A percentile compares a stretch with the other conserved stretches of the same genome.
Evolutionary conservation across 1,139 yeast genomes (phyloP).

Genomic region (Zhuliangozyma blackwelliae): DNA sequence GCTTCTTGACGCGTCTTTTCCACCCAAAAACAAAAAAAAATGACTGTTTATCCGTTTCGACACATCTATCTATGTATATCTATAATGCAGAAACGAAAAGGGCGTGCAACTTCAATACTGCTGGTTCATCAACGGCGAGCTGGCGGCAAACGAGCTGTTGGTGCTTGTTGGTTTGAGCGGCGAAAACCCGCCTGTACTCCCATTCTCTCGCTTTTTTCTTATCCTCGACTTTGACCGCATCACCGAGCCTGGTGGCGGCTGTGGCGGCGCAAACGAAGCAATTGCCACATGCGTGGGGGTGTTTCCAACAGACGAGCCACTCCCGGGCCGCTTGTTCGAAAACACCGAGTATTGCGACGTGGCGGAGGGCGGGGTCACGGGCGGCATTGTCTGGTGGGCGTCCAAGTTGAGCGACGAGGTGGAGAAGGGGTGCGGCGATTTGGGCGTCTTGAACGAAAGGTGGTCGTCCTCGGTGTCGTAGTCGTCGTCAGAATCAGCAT

Average conservation of each 20-base stretch:
- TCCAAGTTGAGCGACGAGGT: slow-evolving; percentile 23
- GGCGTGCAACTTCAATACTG: slow-evolving; percentile 4
- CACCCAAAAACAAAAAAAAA: too few species aligned
- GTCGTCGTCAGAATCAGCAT: slow-evolving; percentile 9
- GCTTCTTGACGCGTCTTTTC: too few species aligned
- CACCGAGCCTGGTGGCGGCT: slow-evolving; percentile 8
- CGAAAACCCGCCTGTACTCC: slow-evolving; percentile 5
- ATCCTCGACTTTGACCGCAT: slow-evolving; percentile 10
- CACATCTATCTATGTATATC: too few species aligned
- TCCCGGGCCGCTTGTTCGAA: slow-evolving; percentile 23
- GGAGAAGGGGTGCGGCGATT: slow-evolving; percentile 20
- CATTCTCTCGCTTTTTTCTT: slow-evolving; percentile 6
- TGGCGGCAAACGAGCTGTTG: slow-evolving; percentile 3
- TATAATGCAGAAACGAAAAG: too few species aligned
- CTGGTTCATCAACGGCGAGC: slow-evolving; percentile 9
- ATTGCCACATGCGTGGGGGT: slow-evolving; percentile 23
- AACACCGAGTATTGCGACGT: slow-evolving; percentile 39
- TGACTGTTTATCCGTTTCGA: too few species aligned
- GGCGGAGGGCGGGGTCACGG: slow-evolving; percentile 42
- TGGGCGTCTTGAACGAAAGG: slow-evolving; percentile 21
- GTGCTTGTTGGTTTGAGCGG: slow-evolving; percentile 9
- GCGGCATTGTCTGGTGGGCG: slow-evolving; percentile 16
- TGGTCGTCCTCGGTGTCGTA: slow-evolving; percentile 25
- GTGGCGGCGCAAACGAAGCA: slow-evolving; percentile 8
- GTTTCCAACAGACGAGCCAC: slow-evolving; percentile 19